Evolutionary conservation across 345 rosid genomes (phyloP), one percentile per base, ranked within the genome.

Genomic region (Eucalyptus decipiens): DNA sequence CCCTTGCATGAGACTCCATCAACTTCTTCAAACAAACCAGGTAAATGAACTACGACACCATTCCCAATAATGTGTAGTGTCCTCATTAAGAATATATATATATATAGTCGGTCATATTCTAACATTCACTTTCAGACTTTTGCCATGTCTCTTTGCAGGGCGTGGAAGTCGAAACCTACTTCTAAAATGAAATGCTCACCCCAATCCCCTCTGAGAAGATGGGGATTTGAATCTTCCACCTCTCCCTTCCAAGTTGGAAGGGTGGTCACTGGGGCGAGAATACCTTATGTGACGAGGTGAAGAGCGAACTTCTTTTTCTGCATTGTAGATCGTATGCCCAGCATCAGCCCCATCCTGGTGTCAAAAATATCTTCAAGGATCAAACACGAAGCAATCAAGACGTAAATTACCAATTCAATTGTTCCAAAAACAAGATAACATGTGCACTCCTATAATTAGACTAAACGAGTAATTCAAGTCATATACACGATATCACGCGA

Each of bases 311-410:
- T 97, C 94, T 95, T 97, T 32, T 88, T 97, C 98, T 9, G 99
- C 72, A 90, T 95, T 97, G 62, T 97, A 97, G 86, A 97, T 97
- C 21, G 99, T 97, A 89, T 97, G 99, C 17, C 99, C 99, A 85
- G 99, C 99, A 91, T 97, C 96, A 47, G 99, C 98, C 92, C 99
- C 99, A 69, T 99, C 99, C 99, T 97, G 91, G 88, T 86, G 40
- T 47, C 37, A 80, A 51, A 88, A 40, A 81, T 7, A 69, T 72
- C 12, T 72, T 56, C 34, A 45, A 48, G 43, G 8, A 47, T 87
- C 28, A 23, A 80, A 80, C 24, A 32, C 6, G 34, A 86, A 49
- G 87, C 87, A 86, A 11, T 47, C n/a, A 49, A n/a, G 18, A 65
- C 15, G 76, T 30, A 14, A 15, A 7, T 62, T n/a, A n/a, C 76